Base-by-base conservation (phyloP, 2,329 filamentous ascomycete species). In the Pseudocercospora musae region DNA sequence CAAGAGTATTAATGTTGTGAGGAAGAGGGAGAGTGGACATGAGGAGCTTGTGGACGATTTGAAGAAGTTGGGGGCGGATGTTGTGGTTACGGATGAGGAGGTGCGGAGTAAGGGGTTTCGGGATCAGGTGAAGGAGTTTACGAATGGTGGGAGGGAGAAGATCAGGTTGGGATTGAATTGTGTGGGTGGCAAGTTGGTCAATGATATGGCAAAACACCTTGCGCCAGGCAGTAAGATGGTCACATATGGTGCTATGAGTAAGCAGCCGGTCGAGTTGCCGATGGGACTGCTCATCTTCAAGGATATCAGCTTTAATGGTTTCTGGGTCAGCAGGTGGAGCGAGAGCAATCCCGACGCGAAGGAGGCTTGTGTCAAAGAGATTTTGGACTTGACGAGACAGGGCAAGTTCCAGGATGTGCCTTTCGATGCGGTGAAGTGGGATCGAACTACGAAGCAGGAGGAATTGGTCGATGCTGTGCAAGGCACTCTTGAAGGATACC, bases 201-300 rank as follows among this genome's bases (percentile, higher is more conserved):
- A 89, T 27, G 84, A 88, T 1, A 81, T 99, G 72, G 89, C 93
- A 5, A 91, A 92, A 71, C 84, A 85, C 6, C 82, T 99, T 2
- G 73, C 74, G 4, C 79, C 86, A 0, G 85, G 86, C 21, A 90
- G 85, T 1, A 88, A 89, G 60, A 82, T 98, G 76, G 92, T 99
- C 23, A 96, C 94, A 4, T 99, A 99, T 74, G 95, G 95, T 25
- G 94, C 91, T 56, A 99, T 99, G 95, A 87, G 90, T 33, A 90
- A 90, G 75, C 89, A 96, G 79, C 93, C 94, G 0, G 84, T 97
- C 25, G 82, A 84, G 6, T 78, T 98, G 64, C 92, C 94, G 0
- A 90, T 93, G 0, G 90, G 90, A 0, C 81, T 96, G 69, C 81
- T 98, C 63, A 99, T 99, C 70, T 99, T 99, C 81, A 95, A 94